Evolutionary conservation across 345 rosid species (phyloP), one percentile per base, ranked within the genome.

Genomic region (Populus davidiana): DNA sequence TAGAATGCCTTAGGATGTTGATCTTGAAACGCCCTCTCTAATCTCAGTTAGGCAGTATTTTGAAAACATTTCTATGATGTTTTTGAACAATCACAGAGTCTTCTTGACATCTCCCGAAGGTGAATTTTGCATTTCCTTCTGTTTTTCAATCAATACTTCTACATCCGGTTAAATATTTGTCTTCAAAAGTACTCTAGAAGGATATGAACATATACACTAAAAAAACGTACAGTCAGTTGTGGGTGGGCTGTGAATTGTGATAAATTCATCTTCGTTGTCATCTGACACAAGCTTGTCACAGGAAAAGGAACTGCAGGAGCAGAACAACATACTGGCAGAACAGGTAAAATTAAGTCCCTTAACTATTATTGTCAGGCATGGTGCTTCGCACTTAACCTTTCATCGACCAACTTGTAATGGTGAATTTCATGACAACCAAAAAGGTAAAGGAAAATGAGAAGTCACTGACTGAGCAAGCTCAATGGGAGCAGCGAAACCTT

Each of bases 271-370:
- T 2, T 64, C 68, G 31, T 13, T 47, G 74, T 47, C 50, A 69
- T 10, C 63, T 82, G 74, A 86, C 71, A 9, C 4, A 54, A 56
- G 5, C 43, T 18, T 79, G 21, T 75, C 49, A 61, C 89, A 92
- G 97, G 93, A 89, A 38, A 93, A 78, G 79, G 72, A 80, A 16
- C 68, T 94, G 59, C 86, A 69, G 77, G 90, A 89, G 69, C 88
- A 90, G 20, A 90, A 89, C 80, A 87, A 83, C 69, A 70, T 73
- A 70, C 87, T 94, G 12, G 78, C 79, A 54, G 88, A 90, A 77
- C 80, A 91, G 96, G 98, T 94, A 76, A 74, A 66, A 33, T 33
- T 33, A 33, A 14, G 20, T 52, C 25, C 5, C 71, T 67, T 8
- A 31, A 13, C 2, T 29, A 1, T 18, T 5, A 31, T 18, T n/a